These are phyloP conservation scores for Zymoseptoria crescenta DNA, from an alignment of 2,329 filamentous ascomycete species.

Conservation along the genomic window DNA sequence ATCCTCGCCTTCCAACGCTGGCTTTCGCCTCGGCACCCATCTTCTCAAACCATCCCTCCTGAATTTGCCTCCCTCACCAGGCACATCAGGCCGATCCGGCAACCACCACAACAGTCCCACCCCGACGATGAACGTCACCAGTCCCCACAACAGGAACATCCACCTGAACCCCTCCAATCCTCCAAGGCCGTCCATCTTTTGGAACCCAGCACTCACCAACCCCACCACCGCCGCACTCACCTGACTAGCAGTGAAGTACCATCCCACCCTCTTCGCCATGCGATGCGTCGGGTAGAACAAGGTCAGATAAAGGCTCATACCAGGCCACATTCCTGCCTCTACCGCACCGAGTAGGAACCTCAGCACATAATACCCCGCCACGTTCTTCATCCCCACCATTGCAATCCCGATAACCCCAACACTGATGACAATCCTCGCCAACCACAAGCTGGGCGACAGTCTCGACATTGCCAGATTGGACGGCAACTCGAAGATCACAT, in stretches of 20 bases:
- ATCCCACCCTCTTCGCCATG: constrained; percentile 79
- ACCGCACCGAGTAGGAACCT: constrained; percentile 78
- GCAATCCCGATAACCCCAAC: constrained; percentile 78
- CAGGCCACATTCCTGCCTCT: constrained; percentile 90
- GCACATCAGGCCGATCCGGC: constrained; percentile 69
- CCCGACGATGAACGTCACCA: constrained; percentile 65
- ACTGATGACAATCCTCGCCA: constrained; percentile 82
- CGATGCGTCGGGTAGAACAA: constrained; percentile 84
- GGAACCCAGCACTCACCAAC: constrained; percentile 82
- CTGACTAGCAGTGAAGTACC: constrained; percentile 83
- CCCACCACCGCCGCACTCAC: constrained; percentile 84
- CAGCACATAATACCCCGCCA: constrained; percentile 82
- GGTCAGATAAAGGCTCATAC: constrained; percentile 88
- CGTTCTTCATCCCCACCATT: constrained; percentile 70
- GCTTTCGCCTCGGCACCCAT: constrained; percentile 61
- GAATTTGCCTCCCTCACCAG: constrained; percentile 52
- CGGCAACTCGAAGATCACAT: constrained; percentile 81
- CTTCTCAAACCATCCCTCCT: constrained; percentile 44
- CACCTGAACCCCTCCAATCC: constrained; percentile 77
- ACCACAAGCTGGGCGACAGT: constrained; percentile 80
- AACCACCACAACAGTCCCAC: constrained; percentile 79
- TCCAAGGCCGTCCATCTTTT: constrained; percentile 73
- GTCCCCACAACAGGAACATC: constrained; percentile 87
- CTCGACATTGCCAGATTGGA: constrained; percentile 85
- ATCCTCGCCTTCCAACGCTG: constrained; percentile 69